Evolutionary conservation across 1,284 basidiomycete genomes (phyloP).

Genomic region (Pterulicium gracile): DNA sequence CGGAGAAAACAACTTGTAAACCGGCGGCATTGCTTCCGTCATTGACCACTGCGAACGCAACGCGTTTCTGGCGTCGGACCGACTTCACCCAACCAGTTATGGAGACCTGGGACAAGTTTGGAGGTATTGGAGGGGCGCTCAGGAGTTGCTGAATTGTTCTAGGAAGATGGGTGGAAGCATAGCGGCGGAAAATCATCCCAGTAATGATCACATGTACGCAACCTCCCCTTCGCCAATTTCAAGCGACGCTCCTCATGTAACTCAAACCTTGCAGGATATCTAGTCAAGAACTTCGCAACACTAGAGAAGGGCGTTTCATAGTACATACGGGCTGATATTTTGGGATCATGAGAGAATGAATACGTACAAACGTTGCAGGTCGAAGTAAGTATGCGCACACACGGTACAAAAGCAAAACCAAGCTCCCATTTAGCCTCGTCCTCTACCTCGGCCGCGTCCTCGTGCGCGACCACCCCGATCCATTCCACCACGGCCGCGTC

Average conservation of each 20-base stretch:
- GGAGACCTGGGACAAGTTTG: conserved; percentile 13
- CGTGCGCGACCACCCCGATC: conserved; percentile 31
- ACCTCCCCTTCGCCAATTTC: too few species aligned
- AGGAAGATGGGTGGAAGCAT: not conserved
- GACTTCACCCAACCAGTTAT: conserved; percentile 80
- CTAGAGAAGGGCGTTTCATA: too few species aligned
- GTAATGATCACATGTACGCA: not conserved
- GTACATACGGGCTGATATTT: too few species aligned
- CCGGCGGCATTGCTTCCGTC: conserved; percentile 67
- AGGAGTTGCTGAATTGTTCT: not conserved
- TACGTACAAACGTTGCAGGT: too few species aligned
- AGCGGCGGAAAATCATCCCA: conserved; percentile 1
- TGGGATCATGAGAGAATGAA: too few species aligned
- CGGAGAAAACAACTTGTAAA: conserved; percentile 70
- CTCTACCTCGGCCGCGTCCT: conserved; percentile 37
- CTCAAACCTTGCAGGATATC: too few species aligned
- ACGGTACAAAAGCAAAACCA: too few species aligned
- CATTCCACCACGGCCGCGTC: conserved; percentile 37
- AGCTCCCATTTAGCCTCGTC: too few species aligned
- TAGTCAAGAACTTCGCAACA: too few species aligned
- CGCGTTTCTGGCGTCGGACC: conserved; percentile 75
- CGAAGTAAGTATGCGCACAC: too few species aligned
- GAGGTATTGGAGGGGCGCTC: not conserved
- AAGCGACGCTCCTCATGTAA: not conserved
- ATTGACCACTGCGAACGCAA: conserved; percentile 74